Evolutionary conservation across 2,329 filamentous ascomycete genomes (phyloP), one percentile per base, ranked within the genome.

Genomic region (Fusarium nematophilum): DNA sequence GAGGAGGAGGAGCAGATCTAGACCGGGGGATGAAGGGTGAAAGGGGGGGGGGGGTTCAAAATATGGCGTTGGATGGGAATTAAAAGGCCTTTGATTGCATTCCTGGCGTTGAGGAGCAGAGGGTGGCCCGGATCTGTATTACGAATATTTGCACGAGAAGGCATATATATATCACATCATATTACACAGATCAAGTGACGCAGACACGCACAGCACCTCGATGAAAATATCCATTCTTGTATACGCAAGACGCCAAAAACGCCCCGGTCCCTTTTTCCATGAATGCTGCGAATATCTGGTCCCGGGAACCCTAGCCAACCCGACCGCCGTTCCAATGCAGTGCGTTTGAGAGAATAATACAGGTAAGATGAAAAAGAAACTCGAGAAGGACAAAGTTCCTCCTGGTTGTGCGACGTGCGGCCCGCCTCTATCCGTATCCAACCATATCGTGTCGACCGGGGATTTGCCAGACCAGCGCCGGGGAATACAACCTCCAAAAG

Each of bases 1-100:
- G 87, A 90, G 64, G 83, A 81, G 36, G 83, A 80, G 0, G 82
- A 81, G 9, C 61, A 69, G 42, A 26, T 48, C n/a, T 70, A 65
- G 31, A 38, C 15, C n/a, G n/a, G n/a, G n/a, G n/a, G n/a, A n/a
- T n/a, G n/a, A n/a, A n/a, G n/a, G n/a, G n/a, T n/a, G n/a, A n/a
- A n/a, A n/a, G n/a, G n/a, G n/a, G n/a, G 9, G 14, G 15, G 14
- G 31, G 15, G 25, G 8, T 34, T 23, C 17, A 9, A 23, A 37
- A 31, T 33, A 17, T 18, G 51, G 33, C 42, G 51, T 57, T 49
- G n/a, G n/a, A n/a, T 18, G 17, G 30, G 40, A 7, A 40, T 36
- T n/a, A n/a, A n/a, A 33, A 23, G 18, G 51, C 29, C 18, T 36
- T 53, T 57, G 60, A 42, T 57, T 49, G 23, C 43, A 39, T 52